Percentiles rank a stretch among this genome's conserved stretches.
phyloP scores from a whole-genome alignment of 495 filamentous ascomycete species.

The Penicillium alfredii region DNA sequence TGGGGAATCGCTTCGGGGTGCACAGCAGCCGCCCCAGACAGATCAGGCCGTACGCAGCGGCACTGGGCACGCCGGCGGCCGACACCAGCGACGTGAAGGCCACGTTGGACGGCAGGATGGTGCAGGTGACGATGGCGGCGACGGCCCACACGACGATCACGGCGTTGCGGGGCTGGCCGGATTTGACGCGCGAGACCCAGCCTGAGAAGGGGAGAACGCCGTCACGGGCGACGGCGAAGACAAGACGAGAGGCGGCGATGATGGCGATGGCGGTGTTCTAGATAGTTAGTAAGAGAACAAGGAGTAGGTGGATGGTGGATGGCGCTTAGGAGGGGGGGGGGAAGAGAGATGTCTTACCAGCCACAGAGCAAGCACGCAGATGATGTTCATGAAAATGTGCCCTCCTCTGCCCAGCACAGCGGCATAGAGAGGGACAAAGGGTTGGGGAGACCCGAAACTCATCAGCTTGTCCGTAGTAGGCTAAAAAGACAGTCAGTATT shows the following conservation, averaged over 20 bases:
- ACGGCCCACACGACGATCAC: conserved; percentile 50
- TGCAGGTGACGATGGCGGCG: conserved; percentile 45
- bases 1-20: conserved; percentile 42
- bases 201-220: conserved; percentile 50
- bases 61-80: conserved; percentile 45
- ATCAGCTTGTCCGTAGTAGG: conserved; percentile 35
- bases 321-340: neutral
- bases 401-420: conserved; percentile 47
- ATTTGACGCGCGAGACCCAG: conserved; percentile 48
- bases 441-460: conserved; percentile 45
- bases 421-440: conserved; percentile 50
- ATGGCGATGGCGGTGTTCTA: conserved; percentile 52
- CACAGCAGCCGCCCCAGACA: conserved; percentile 46
- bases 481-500: conserved; percentile 16
- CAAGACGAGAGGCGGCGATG: conserved; percentile 49
- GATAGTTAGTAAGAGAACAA: conserved; percentile 5
- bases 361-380: conserved; percentile 47
- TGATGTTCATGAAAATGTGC: conserved; percentile 49
- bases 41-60: conserved; percentile 50
- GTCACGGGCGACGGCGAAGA: conserved; percentile 52
- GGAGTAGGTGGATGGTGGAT: neutral
- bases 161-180: conserved; percentile 49
- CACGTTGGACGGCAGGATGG: conserved; percentile 46
- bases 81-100: conserved; percentile 52
- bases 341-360: conserved; percentile 27